phyloP scores from a whole-genome alignment of 805 yeast species.

The Kregervanrija pseudodelftensis region DNA sequence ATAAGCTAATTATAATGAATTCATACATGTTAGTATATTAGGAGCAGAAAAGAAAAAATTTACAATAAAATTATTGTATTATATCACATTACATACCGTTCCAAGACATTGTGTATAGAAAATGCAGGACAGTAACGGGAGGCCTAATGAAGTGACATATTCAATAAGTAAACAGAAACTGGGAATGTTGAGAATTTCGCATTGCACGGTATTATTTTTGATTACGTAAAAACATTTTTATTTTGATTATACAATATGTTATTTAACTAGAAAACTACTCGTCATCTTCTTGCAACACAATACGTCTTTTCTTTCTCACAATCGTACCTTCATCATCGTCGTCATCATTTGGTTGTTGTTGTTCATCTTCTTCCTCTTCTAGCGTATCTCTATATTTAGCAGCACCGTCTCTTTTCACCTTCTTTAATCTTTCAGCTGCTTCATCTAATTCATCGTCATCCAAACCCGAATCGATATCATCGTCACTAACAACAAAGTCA shows the following conservation, averaged over 20 bases:
- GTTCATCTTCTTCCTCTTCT: constrained; percentile 41
- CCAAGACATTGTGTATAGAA: constrained; percentile 25
- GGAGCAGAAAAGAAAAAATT: neutral
- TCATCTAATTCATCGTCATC: constrained; percentile 36
- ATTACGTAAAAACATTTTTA: no score
- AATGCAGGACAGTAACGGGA: neutral
- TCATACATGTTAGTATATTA: neutral
- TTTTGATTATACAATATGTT: no score
- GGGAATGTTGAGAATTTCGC: neutral
- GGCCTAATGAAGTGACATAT: neutral
- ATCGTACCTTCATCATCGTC: constrained; percentile 48
- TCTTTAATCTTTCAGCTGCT: constrained; percentile 53
- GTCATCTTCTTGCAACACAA: constrained; percentile 41
- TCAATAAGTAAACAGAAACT: neutral
- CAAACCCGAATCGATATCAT: constrained; percentile 22
- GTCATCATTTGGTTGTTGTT: constrained; percentile 43
- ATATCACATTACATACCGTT: constrained; percentile 23
- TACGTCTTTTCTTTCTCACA: constrained; percentile 37
- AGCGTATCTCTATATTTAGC: constrained; percentile 41
- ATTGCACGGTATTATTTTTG: no score
- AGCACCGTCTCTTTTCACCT: constrained; percentile 50
- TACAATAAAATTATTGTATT: neutral
- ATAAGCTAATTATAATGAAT: constrained; percentile 51
- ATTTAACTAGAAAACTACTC: constrained; percentile 29
- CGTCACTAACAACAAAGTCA: constrained; percentile 30